A percentile compares a stretch with the other conserved stretches of the same genome.
phyloP scores from a whole-genome alignment of 208 protist genomes.

The Balamuthia mandrillaris region DNA sequence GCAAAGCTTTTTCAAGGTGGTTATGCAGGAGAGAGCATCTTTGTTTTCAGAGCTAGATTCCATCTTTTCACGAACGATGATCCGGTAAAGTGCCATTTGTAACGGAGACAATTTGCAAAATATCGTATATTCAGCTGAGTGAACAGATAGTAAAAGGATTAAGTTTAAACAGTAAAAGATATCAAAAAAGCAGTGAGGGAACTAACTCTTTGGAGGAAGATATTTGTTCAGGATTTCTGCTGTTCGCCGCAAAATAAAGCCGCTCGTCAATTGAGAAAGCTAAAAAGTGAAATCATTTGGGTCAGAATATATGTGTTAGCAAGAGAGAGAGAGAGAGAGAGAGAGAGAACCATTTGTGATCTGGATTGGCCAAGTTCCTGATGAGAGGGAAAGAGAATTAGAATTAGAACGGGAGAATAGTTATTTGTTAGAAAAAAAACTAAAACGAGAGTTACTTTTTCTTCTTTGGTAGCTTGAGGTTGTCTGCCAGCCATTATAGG shows the following conservation, averaged over 20 bases:
- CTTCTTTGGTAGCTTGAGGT: constrained; percentile 28
- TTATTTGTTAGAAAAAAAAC: too few relatives aligned
- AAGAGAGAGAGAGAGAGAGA: not conserved
- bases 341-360: constrained; percentile 4
- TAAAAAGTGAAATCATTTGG: not conserved
- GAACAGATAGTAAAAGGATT: not conserved
- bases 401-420: too few relatives aligned
- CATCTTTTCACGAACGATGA: constrained; percentile 18
- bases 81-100: constrained; percentile 49
- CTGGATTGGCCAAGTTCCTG: not conserved
- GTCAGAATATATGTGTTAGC: not conserved
- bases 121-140: constrained; percentile 67
- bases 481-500: constrained; percentile 10
- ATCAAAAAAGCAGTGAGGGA: not conserved
- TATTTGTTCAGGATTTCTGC: constrained; percentile 76
- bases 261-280: constrained; percentile 59
- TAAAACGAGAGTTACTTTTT: constrained; percentile 52
- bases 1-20: constrained; percentile 33
- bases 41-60: not conserved
- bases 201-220: constrained; percentile 72
- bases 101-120: constrained; percentile 67
- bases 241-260: constrained; percentile 78
- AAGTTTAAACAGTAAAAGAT: not conserved
- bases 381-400: too few relatives aligned
- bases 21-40: constrained; percentile 14